phyloP scores from a whole-genome alignment of 1,284 basidiomycete genomes.

The Psilocybe mexicana region DNA sequence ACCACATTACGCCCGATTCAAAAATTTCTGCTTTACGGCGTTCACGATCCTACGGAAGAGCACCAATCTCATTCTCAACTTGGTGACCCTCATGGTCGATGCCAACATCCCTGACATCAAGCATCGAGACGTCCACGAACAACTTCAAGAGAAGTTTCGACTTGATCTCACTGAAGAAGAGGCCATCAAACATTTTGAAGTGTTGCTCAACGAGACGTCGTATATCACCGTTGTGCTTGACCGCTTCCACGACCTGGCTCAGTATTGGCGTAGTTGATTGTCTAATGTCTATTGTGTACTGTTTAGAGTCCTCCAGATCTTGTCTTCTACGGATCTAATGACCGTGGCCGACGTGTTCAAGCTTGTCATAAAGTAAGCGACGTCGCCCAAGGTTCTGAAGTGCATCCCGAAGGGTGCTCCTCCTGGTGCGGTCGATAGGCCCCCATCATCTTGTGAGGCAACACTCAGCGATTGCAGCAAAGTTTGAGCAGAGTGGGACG shows the following conservation, averaged over 20 bases:
- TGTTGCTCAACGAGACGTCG: constrained; percentile 91
- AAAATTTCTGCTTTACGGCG: constrained; percentile 93
- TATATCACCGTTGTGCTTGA: constrained; percentile 94
- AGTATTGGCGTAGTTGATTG: constrained; percentile 74
- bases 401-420: constrained; percentile 75
- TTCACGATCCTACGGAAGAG: constrained; percentile 95
- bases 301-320: constrained; percentile 49
- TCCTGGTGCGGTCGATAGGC: constrained; percentile 48
- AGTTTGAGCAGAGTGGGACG: constrained; percentile 69
- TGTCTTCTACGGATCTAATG: constrained; percentile 61
- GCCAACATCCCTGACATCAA: constrained; percentile 98
- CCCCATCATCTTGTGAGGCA: constrained; percentile 21
- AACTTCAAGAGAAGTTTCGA: constrained; percentile 97
- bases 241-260: constrained; percentile 85
- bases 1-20: constrained; percentile 92
- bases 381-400: constrained; percentile 88
- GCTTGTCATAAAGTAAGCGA: constrained; percentile 94
- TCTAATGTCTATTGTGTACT: constrained; percentile 21
- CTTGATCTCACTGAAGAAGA: constrained; percentile 93
- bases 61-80: constrained; percentile 96
- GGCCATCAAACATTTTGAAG: constrained; percentile 96
- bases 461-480: constrained; percentile 53
- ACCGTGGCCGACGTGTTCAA: constrained; percentile 66
- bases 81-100: constrained; percentile 97
- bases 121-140: constrained; percentile 80